These are phyloP conservation scores for Solanum piurae DNA, from an alignment of 257 asterid species.

Conservation along the genomic window DNA sequence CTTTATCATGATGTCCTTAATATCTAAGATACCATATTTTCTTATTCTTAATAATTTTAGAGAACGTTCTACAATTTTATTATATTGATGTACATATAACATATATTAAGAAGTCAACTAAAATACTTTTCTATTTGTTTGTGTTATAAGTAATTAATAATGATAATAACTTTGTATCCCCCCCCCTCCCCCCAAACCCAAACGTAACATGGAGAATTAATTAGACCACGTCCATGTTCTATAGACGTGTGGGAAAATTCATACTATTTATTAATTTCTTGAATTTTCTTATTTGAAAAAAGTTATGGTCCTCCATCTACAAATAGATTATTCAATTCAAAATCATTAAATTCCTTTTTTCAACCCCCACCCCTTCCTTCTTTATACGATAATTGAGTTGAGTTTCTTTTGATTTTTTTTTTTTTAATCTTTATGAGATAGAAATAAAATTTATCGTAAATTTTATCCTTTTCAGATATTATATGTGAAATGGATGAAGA, in stretches of 20 bases:
- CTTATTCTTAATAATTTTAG: background rate
- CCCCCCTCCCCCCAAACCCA: too few relatives aligned
- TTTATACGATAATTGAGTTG: background rate
- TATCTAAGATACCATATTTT: background rate
- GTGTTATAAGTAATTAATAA: background rate
- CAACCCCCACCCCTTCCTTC: background rate
- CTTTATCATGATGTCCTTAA: background rate
- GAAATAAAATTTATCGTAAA: too few relatives aligned
- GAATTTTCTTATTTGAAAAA: background rate
- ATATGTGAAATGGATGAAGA: background rate
- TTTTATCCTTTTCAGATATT: background rate
- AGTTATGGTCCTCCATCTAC: background rate
- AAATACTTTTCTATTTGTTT: background rate
- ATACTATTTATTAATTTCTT: background rate
- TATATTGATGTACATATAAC: background rate
- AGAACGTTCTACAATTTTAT: background rate
- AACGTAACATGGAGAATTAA: background rate
- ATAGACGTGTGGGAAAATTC: background rate
- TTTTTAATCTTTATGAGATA: background rate
- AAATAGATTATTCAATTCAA: background rate
- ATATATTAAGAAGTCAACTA: background rate
- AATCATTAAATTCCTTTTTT: background rate
- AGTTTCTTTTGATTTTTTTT: background rate
- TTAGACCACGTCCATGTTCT: background rate
- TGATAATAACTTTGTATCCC: background rate